A percentile compares a stretch with the other conserved stretches of the same genome.
Conservation (phyloP, 2,329 filamentous ascomycete species). For the Septoria petroselini region DNA sequence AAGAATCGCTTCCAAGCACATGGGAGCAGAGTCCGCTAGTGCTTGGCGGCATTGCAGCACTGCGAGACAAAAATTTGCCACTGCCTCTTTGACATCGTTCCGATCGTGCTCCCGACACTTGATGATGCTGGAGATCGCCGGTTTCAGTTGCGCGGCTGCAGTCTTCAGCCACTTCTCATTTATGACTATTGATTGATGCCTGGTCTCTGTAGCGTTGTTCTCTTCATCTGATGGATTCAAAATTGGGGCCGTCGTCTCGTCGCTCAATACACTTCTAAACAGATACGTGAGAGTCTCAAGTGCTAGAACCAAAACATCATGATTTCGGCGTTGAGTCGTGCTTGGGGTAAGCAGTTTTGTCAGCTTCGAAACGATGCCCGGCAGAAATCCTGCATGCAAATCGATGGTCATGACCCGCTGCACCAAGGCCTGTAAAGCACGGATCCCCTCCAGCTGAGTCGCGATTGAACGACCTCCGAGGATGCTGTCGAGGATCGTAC, state of each 20-base stretch:
- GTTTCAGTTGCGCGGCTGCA: conserved; percentile 75
- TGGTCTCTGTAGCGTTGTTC: background rate
- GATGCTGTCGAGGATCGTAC: conserved; percentile 73
- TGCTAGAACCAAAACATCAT: conserved; percentile 56
- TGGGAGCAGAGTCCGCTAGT: conserved; percentile 63
- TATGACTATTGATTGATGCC: conserved; percentile 33
- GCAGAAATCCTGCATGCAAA: conserved; percentile 80
- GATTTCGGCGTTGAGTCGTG: conserved; percentile 57
- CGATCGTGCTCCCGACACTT: conserved; percentile 71
- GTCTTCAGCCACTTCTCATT: conserved; percentile 67
- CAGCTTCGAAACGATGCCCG: conserved; percentile 79
- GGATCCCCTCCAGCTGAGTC: conserved; percentile 69
- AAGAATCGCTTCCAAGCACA: conserved; percentile 80
- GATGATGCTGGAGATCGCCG: conserved; percentile 74
- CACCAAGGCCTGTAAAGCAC: conserved; percentile 62
- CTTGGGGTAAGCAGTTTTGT: conserved; percentile 71
- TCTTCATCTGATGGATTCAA: background rate
- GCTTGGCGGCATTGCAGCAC: conserved; percentile 74
- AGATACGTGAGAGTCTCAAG: conserved; percentile 29
- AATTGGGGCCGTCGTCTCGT: conserved; percentile 3
- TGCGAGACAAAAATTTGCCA: conserved; percentile 68
- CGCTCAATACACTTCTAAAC: conserved; percentile 22
- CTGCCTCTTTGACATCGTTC: conserved; percentile 62
- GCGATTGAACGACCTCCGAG: conserved; percentile 60
- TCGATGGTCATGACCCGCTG: conserved; percentile 65